Evolutionary conservation across 2,329 filamentous ascomycete genomes (phyloP).

Genomic region (Fusarium circinatum): DNA sequence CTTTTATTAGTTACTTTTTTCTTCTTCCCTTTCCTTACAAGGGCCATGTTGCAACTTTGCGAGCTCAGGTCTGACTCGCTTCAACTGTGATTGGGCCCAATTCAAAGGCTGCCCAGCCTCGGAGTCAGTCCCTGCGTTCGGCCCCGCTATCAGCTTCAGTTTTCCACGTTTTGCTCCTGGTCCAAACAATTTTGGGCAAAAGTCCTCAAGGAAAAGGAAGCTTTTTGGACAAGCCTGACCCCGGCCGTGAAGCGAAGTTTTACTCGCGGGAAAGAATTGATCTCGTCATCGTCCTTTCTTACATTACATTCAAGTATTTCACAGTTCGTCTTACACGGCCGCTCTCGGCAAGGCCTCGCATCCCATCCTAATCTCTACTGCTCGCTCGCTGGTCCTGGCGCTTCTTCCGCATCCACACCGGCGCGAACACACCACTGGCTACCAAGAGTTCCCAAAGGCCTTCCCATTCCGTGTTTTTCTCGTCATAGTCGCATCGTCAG

Average conservation of each 20-base stretch:
- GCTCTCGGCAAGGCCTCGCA: constrained; percentile 44
- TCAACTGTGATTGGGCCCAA: constrained; percentile 41
- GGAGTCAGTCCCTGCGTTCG: constrained; percentile 40
- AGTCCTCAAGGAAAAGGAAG: constrained; percentile 28
- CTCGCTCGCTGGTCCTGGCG: constrained; percentile 28
- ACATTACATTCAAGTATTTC: constrained; percentile 18
- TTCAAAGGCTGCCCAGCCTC: constrained; percentile 31
- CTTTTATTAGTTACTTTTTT: constrained; percentile 7
- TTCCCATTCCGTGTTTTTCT: constrained; percentile 47
- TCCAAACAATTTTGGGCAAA: constrained; percentile 25
- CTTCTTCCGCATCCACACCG: constrained; percentile 39
- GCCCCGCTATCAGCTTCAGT: constrained; percentile 41
- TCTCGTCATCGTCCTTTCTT: constrained; percentile 46
- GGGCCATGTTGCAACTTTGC: constrained; percentile 20
- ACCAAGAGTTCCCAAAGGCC: constrained; percentile 37
- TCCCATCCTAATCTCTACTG: constrained; percentile 27
- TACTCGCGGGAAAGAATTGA: constrained; percentile 40
- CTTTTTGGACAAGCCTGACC: constrained; percentile 41
- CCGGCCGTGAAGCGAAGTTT: constrained; percentile 42
- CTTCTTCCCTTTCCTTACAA: not conserved
- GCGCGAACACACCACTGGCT: constrained; percentile 42
- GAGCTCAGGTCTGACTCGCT: constrained; percentile 44
- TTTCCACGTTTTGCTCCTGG: constrained; percentile 34
- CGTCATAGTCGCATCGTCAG: constrained; percentile 45
- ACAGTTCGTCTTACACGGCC: constrained; percentile 39